Evolutionary conservation across 371 early-diverging fungal species (phyloP).

Genomic region (Mucor lusitanicus): DNA sequence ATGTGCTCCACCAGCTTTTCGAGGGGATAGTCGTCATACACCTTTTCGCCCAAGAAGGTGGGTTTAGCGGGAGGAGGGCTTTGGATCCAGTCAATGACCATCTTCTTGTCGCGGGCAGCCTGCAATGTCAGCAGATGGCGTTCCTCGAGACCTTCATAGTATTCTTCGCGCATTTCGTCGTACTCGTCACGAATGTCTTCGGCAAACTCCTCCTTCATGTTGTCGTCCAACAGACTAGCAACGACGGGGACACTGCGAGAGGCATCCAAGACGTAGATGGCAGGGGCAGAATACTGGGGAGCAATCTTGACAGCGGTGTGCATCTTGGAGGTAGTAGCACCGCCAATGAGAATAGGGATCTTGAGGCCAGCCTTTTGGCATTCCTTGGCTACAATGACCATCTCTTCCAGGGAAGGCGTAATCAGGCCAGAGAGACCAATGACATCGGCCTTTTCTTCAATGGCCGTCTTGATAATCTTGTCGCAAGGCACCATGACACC

Average conservation of each 20-base stretch:
- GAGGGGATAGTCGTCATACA: conserved; percentile 77
- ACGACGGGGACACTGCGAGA: conserved; percentile 83
- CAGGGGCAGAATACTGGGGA: conserved; percentile 76
- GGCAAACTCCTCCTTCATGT: conserved; percentile 76
- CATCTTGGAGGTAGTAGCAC: conserved; percentile 93
- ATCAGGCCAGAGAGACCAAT: conserved; percentile 92
- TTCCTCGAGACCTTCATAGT: conserved; percentile 89
- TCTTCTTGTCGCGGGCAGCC: conserved; percentile 65
- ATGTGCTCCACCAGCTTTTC: conserved; percentile 73
- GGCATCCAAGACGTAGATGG: conserved; percentile 78
- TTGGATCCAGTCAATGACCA: conserved; percentile 69
- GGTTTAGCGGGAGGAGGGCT: conserved; percentile 72
- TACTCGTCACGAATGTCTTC: conserved; percentile 91
- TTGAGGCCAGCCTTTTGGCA: conserved; percentile 86
- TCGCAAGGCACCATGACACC: conserved; percentile 95
- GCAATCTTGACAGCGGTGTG: conserved; percentile 96
- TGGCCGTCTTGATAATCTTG: conserved; percentile 83
- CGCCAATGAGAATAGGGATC: conserved; percentile 89
- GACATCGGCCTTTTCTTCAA: conserved; percentile 86
- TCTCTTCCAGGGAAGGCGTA: conserved; percentile 94
- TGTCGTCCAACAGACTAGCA: conserved; percentile 79
- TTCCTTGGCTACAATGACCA: conserved; percentile 92
- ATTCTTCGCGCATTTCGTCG: conserved; percentile 90
- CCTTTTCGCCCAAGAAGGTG: conserved; percentile 75
- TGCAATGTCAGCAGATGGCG: conserved; percentile 69